Base-by-base conservation (phyloP, 2,329 filamentous ascomycete species). In the Aspergillus chevalieri region DNA sequence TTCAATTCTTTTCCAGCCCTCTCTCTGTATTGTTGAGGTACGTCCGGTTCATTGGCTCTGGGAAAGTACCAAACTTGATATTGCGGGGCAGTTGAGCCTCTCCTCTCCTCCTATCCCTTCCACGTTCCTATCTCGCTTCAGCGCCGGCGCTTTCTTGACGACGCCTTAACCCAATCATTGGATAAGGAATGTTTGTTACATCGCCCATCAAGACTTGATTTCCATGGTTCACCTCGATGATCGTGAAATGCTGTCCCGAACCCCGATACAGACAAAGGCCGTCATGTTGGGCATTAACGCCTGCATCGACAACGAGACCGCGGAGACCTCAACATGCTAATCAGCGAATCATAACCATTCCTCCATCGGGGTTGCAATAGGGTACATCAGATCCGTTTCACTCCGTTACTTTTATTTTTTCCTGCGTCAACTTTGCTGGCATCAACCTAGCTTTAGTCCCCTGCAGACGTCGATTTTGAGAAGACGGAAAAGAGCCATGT, bases 311-410 rank as follows among this genome's bases (percentile, higher is more conserved):
- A 54, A 55, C 43, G 53, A 60, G 64, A 65, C 65, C 69, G 60
- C 56, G 52, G 52, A 64, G 60, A 54, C 51, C 14, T 30, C 14
- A 14, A 61, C 52, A 59, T 48, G 57, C 54, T 62, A 60, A 63
- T 63, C 9, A 59, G 56, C 66, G 61, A 70, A 68, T 68, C 65
- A 65, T 43, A 30, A 39, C 41, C 15, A 38, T 47, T 46, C 41
- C 48, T 46, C 12, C 28, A 17, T 46, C 30, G 44, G 36, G 52
- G 45, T 42, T 49, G 42, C 42, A 46, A 50, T 55, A 52, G 53
- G 50, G n/a, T 44, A 15, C 21, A 30, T 42, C 12, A 42, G 39
- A 22, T 22, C 39, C 19, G 39, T 21, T 42, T 42, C 3, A 10
- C n/a, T 42, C 39, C 17, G 3, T 28, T 19, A 17, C 36, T 39